These are phyloP conservation scores for Diaporthe nobilis DNA, from an alignment of 2,329 filamentous ascomycete genomes.

Conservation along the genomic window DNA sequence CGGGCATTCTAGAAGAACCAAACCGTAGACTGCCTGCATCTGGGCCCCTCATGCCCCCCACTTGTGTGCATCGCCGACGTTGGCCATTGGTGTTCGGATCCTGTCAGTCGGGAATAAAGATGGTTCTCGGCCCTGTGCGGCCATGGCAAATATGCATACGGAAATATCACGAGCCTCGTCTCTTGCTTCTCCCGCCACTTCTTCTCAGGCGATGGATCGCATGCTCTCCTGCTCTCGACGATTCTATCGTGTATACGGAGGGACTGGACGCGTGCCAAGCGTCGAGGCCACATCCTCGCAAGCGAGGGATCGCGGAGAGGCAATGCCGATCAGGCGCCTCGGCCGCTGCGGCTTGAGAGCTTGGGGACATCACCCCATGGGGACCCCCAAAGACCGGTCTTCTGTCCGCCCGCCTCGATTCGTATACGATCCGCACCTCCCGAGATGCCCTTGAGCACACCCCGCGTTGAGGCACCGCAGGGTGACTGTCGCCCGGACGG, in stretches of 20 bases:
- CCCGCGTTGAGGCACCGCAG: background rate
- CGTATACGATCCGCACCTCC: conserved; percentile 5
- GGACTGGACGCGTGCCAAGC: background rate
- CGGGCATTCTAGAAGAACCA: conserved; percentile 20
- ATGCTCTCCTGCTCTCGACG: background rate
- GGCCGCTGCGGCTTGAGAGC: conserved; percentile 17
- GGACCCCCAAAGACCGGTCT: background rate
- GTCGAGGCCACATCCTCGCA: background rate
- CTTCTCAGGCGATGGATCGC: background rate
- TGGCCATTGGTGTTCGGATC: conserved; percentile 18
- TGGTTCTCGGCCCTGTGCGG: conserved; percentile 1
- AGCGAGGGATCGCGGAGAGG: conserved; percentile 10
- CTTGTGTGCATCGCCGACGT: background rate
- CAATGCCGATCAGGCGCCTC: conserved; percentile 25
- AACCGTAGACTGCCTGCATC: conserved; percentile 4
- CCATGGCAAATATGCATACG: background rate
- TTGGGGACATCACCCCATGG: conserved; percentile 15
- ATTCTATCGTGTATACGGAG: background rate
- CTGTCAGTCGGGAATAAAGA: conserved; percentile 26
- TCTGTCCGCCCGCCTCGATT: conserved; percentile 27
- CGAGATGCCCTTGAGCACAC: background rate
- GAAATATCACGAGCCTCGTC: background rate
- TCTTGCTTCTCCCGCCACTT: background rate
- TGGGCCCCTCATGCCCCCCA: background rate
- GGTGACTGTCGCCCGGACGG: conserved; percentile 25